Base-by-base conservation (phyloP, 768 basidiomycete genomes). In the Cyclocybe cylindracea region DNA sequence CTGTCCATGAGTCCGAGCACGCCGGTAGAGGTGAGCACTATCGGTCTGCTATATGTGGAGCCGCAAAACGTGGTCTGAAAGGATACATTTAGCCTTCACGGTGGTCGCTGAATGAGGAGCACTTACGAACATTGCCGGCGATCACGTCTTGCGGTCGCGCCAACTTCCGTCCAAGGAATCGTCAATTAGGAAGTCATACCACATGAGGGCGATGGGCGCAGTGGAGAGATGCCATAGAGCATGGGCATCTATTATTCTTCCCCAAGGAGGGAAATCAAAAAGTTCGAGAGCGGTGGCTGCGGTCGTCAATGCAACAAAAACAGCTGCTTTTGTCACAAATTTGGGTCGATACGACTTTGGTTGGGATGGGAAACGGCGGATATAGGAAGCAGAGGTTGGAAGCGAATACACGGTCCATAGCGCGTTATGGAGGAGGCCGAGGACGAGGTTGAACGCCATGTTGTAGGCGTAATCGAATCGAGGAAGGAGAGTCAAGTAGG, bases 391-490 rank as follows among this genome's bases (percentile, higher is more conserved):
- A 9, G 73, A 74, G 1, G 72, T 63, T 16, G 81, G 85, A 41
- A 85, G 70, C 2, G 88, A 75, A 69, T 89, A 98, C 10, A 80
- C 48, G 31, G 86, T 63, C 96, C 97, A 98, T 11, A 96, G 67
- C 24, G 80, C 35, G 66, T 96, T 94, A 69, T 98, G 94, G 1
- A 73, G 53, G 33, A 94, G 59, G 2, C 93, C 96, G 52, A 98
- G 57, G 50, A 71, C 57, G 60, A 94, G 69, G 69, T 93, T 94
- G 76, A 91, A 93, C 0, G 75, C 65, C 69, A 96, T 91, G 76
- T 98, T 98, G 76, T 97, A 99, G 6, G 86, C 71, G 66, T 99
- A 98, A 71, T 95, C 87, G 71, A 96, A 97, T 46, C 87, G 84
- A 24, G 87, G 86, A 40, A 86, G 78, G 10, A 86, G 65, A 40